Base-by-base conservation (phyloP, 2,329 filamentous ascomycete species). In the Leptoxyphium fumago region DNA sequence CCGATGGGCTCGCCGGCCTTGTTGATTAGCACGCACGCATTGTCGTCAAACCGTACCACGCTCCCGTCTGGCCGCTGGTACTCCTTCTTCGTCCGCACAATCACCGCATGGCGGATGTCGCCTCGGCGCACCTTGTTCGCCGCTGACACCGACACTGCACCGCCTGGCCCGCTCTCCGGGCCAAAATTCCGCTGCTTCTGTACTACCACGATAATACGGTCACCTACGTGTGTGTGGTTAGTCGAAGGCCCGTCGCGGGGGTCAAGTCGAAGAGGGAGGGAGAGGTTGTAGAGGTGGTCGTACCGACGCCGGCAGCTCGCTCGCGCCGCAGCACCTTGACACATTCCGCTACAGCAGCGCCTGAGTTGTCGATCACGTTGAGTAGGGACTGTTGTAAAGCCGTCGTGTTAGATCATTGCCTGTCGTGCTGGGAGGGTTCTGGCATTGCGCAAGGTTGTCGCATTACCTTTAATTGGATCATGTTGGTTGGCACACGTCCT, bases 361-460 rank as follows among this genome's bases (percentile, higher is more conserved):
- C 91, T 52, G 91, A 96, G 73, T 95, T 98, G 81, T 98, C 91
- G 78, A 98, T 96, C 80, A 91, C 96, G 70, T 91, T 95, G 58
- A 98, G 77, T 78, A 98, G 86, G 63, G 88, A 84, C 91, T 95
- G 55, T 29, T 26, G 4, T 7, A 10, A 26, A 40, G 32, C 14
- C 3, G 5, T 11, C 5, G 13, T 17, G 21, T 17, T 21, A 28
- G 38, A 28, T 40, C 13, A 14, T 40, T 5, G 13, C 11, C 38
- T 18, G 13, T 40, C 6, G 38, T 18, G 38, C 11, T 40, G 34
- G 34, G 34, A 3, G 29, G 2, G 41, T 29, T 36, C 14, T 17
- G 41, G 29, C 29, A 29, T 29, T 36, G 17, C 11, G 26, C 5
- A 28, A 30, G 4, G 39, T 29, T 11, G 11, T 28, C 21, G 3